phyloP scores from a whole-genome alignment of 164 flowering plant species.

The Macadamia integrifolia region DNA sequence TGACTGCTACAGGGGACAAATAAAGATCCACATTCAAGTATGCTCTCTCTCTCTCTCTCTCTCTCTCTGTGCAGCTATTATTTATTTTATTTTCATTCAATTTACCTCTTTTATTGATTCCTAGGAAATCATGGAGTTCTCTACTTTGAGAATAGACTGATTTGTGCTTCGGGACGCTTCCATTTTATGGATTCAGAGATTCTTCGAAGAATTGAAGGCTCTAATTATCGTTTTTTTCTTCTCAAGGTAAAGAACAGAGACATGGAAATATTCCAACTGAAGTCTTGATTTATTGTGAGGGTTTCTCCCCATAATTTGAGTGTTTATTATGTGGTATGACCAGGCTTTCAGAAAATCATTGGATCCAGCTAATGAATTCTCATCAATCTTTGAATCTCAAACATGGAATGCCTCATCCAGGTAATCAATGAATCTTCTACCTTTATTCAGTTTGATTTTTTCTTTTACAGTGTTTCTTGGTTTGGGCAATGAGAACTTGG shows the following conservation, averaged over 20 bases:
- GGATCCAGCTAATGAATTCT: background rate
- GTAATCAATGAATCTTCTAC: slow-evolving; percentile 4
- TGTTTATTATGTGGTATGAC: slow-evolving; percentile 5
- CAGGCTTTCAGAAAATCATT: slow-evolving; percentile 11
- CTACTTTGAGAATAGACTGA: background rate
- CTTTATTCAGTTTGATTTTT: background rate
- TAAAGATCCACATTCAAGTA: slow-evolving; percentile 16
- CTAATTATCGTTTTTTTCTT: background rate
- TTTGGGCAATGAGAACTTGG: too few species aligned
- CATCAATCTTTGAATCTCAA: background rate
- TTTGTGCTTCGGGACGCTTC: background rate
- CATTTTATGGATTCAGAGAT: background rate
- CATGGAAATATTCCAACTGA: background rate
- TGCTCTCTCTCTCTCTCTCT: slow-evolving; percentile 9
- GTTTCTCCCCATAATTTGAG: slow-evolving; percentile 2
- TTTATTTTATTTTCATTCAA: background rate
- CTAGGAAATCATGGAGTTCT: background rate
- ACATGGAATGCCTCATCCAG: slow-evolving; percentile 1
- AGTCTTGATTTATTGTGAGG: background rate
- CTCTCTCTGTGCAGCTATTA: background rate
- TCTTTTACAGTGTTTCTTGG: too few species aligned
- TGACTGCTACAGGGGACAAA: slow-evolving; percentile 15
- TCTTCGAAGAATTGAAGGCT: background rate
- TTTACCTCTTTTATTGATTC: background rate
- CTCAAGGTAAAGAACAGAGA: slow-evolving; percentile 8